Percentiles rank a stretch among this genome's conserved stretches.
Evolutionary conservation across 179 eudicot genomes (phyloP).

Genomic region (Corrigiola litoralis): DNA sequence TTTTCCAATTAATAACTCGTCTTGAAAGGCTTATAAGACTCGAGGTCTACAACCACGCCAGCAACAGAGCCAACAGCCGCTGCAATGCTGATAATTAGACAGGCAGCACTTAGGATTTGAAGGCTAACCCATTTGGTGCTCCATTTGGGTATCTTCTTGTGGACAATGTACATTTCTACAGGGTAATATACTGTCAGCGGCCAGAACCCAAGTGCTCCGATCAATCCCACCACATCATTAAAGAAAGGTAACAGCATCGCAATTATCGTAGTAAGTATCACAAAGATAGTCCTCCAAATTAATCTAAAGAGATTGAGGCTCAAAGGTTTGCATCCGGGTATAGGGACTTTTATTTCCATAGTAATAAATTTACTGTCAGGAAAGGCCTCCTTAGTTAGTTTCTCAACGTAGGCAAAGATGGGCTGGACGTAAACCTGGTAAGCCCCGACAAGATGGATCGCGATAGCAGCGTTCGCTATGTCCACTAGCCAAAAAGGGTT

Average conservation of each 20-base stretch:
- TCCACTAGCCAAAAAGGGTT: conserved; percentile 46
- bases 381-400: conserved; percentile 8
- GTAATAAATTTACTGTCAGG: conserved; percentile 31
- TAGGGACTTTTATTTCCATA: conserved; percentile 25
- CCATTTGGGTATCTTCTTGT: conserved; percentile 35
- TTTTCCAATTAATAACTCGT: conserved; percentile 30
- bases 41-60: conserved; percentile 29
- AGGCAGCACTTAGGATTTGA: conserved; percentile 34
- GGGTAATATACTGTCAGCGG: conserved; percentile 46
- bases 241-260: conserved; percentile 42
- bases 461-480: conserved; percentile 40
- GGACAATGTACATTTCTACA: conserved; percentile 34
- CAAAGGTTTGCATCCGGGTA: conserved; percentile 28
- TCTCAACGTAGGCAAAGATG: conserved; percentile 35
- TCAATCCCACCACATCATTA: conserved; percentile 38
- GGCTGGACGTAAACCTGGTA: conserved; percentile 44
- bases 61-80: conserved; percentile 39
- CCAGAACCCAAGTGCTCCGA: conserved; percentile 46
- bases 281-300: conserved; percentile 36
- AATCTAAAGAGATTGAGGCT: conserved; percentile 32
- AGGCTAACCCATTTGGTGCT: conserved; percentile 32
- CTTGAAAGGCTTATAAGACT: conserved; percentile 32
- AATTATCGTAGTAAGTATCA: conserved; percentile 32
- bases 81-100: conserved; percentile 28
- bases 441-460: conserved; percentile 39